Conservation (phyloP, 305 asterid species). For the Solanum hybrid region DNA sequence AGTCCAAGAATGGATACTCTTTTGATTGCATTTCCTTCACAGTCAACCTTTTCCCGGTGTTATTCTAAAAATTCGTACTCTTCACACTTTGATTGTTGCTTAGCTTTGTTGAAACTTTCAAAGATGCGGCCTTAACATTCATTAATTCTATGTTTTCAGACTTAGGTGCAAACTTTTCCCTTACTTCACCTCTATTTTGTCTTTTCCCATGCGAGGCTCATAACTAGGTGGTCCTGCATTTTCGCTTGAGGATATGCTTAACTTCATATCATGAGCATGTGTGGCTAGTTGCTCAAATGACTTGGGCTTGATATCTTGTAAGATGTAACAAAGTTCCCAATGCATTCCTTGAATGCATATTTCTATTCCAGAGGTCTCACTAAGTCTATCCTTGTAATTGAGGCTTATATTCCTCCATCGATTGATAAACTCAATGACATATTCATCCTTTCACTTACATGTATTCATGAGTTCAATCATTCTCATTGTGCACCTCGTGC, state of each 20-base stretch:
- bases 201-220: background rate
- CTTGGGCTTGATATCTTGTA: background rate
- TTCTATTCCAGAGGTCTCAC: background rate
- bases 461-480: background rate
- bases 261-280: background rate
- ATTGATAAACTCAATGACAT: background rate
- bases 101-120: no score
- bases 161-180: background rate
- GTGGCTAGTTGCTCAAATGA: background rate
- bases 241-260: background rate
- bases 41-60: no score
- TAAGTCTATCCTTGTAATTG: background rate
- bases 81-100: no score
- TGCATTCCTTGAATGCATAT: background rate
- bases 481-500: background rate
- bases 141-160: no score
- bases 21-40: no score
- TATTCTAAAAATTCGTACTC: rapidly evolving
- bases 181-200: background rate
- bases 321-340: background rate
- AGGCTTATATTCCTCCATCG: background rate
- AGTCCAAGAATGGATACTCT: no score
- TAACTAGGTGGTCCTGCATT: background rate
- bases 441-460: background rate
- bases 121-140: no score